Percentiles rank a stretch among this genome's conserved stretches.
Conservation (phyloP, 179 eudicot species). For the Nepenthes alata region DNA sequence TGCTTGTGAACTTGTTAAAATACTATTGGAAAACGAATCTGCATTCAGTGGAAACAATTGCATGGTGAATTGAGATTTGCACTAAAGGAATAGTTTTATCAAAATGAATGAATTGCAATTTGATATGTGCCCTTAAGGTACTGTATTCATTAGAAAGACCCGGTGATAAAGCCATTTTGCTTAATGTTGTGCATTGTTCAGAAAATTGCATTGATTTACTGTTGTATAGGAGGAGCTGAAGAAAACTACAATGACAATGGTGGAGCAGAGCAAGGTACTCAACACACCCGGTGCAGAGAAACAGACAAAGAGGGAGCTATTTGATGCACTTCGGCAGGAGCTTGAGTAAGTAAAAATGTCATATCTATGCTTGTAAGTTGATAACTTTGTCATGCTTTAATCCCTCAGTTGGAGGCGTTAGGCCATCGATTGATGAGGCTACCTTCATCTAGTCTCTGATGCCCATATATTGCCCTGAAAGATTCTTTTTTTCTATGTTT, state of each 20-base stretch:
- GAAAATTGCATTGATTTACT: too few relatives aligned
- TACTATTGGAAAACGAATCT: too few relatives aligned
- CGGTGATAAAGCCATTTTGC: too few relatives aligned
- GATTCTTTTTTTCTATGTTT: too few relatives aligned
- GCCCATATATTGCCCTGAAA: too few relatives aligned
- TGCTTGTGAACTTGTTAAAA: too few relatives aligned
- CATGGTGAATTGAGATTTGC: not conserved
- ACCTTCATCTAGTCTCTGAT: too few relatives aligned
- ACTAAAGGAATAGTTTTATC: too few relatives aligned
- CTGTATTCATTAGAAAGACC: too few relatives aligned
- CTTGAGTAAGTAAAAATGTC: slow-evolving; percentile 58
- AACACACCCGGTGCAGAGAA: slow-evolving; percentile 95
- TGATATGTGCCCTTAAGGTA: too few relatives aligned
- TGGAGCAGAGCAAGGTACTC: slow-evolving; percentile 93
- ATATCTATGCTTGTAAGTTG: not conserved
- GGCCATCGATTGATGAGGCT: not conserved
- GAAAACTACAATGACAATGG: slow-evolving; percentile 87
- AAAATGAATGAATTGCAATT: too few relatives aligned
- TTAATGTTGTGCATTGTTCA: not conserved
- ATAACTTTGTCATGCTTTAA: not conserved
- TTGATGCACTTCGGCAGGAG: slow-evolving; percentile 92
- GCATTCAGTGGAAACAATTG: too few relatives aligned
- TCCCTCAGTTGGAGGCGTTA: not conserved
- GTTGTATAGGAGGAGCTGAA: slow-evolving; percentile 75
- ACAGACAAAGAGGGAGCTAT: slow-evolving; percentile 94